Conservation (phyloP, 106 monocot species). For the Gastrodia elata region DNA sequence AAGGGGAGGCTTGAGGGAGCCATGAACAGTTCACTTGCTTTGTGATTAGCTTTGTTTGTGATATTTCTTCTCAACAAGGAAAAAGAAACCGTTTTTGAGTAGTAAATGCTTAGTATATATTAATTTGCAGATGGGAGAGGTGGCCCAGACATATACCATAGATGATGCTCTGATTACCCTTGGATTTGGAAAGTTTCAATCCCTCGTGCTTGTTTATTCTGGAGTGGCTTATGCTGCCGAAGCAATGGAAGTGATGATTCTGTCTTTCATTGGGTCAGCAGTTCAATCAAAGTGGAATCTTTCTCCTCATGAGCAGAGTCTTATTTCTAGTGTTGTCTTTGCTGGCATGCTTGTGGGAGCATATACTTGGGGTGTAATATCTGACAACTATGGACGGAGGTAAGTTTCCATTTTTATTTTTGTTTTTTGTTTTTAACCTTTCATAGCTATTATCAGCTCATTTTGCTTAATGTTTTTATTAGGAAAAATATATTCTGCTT, state of each 20-base stretch:
- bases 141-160: conserved; percentile 20
- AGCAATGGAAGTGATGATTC: conserved; percentile 84
- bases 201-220: conserved; percentile 44
- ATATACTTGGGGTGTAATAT: conserved; percentile 55
- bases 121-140: conserved; percentile 25
- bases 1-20: background rate
- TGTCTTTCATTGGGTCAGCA: conserved; percentile 60
- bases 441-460: background rate
- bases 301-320: conserved; percentile 38
- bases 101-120: background rate
- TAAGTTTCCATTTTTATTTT: too few relatives aligned
- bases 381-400: conserved; percentile 65
- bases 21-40: background rate
- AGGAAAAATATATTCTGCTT: background rate
- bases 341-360: conserved; percentile 64
- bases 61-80: background rate
- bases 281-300: conserved; percentile 46
- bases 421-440: background rate
- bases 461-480: background rate
- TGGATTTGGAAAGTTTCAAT: conserved; percentile 70
- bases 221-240: conserved; percentile 64
- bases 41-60: background rate
- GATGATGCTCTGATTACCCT: conserved; percentile 44
- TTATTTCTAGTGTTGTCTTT: conserved; percentile 67
- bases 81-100: background rate